These are phyloP conservation scores for Terfezia boudieri DNA, from an alignment of 495 filamentous ascomycete genomes.

Conservation along the genomic window DNA sequence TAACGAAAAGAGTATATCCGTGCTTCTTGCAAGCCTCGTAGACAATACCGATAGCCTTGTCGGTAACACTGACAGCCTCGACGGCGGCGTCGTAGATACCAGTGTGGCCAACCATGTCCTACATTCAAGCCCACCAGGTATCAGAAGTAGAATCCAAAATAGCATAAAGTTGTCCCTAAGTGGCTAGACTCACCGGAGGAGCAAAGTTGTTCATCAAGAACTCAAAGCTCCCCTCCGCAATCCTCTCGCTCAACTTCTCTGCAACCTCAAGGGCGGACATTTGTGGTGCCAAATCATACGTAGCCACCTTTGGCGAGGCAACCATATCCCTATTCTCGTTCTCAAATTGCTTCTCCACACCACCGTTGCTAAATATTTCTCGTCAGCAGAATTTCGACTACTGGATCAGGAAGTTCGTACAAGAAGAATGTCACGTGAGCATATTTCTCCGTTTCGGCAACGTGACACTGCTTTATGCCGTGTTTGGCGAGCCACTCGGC, in stretches of 20 bases:
- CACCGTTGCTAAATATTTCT: slow-evolving; percentile 58
- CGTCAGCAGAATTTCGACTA: background rate
- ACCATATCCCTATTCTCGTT: slow-evolving; percentile 68
- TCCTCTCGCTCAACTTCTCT: slow-evolving; percentile 62
- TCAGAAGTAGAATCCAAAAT: background rate
- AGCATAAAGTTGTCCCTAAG: background rate
- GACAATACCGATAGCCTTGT: slow-evolving; percentile 78
- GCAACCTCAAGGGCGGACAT: slow-evolving; percentile 85
- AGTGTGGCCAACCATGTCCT: slow-evolving; percentile 96
- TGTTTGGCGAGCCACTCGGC: slow-evolving; percentile 88
- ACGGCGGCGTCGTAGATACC: slow-evolving; percentile 95
- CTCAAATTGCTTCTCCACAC: slow-evolving; percentile 88
- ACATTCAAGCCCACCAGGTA: background rate
- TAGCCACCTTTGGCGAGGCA: slow-evolving; percentile 55
- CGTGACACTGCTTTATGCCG: slow-evolving; percentile 71
- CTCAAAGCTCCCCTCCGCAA: slow-evolving; percentile 59
- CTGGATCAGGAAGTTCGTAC: background rate
- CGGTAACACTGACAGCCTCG: slow-evolving; percentile 59
- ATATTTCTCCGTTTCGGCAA: slow-evolving; percentile 98
- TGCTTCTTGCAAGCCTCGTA: slow-evolving; percentile 82
- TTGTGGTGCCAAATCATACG: slow-evolving; percentile 87
- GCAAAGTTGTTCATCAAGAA: slow-evolving; percentile 99
- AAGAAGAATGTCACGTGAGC: slow-evolving; percentile 91
- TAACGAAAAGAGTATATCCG: slow-evolving; percentile 81
- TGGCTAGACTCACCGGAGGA: slow-evolving; percentile 31